Evolutionary conservation across 2,329 filamentous ascomycete species (phyloP).

Genomic region (Incumbomyces lentus): DNA sequence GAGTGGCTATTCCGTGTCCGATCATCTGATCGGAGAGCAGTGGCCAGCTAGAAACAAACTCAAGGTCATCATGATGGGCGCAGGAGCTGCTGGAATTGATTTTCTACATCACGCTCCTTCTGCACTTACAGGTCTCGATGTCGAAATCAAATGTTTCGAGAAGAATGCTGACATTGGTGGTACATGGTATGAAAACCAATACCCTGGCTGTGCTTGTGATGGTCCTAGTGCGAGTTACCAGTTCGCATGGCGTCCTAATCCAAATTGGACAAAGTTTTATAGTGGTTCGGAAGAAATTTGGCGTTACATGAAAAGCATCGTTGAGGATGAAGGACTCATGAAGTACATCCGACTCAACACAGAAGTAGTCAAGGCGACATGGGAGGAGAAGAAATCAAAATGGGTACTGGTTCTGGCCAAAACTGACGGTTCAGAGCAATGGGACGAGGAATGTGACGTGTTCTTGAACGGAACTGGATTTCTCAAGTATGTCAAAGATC

Average conservation of each 20-base stretch:
- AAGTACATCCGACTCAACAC: constrained; percentile 23
- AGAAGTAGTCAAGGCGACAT: constrained; percentile 21
- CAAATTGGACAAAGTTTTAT: constrained; percentile 21
- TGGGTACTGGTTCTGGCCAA: constrained; percentile 23
- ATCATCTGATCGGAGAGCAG: too few relatives aligned
- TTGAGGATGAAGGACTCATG: constrained; percentile 18
- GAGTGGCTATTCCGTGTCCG: too few relatives aligned
- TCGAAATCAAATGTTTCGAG: constrained; percentile 20
- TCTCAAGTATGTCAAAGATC: too few relatives aligned
- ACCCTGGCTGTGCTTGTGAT: constrained; percentile 27
- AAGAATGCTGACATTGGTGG: constrained; percentile 28
- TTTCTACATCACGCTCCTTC: constrained; percentile 24
- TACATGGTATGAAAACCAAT: constrained; percentile 28
- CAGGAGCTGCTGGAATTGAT: constrained; percentile 32
- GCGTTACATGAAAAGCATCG: constrained; percentile 22
- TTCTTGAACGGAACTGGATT: constrained; percentile 22
- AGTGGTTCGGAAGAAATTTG: constrained; percentile 22
- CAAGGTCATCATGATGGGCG: constrained; percentile 30
- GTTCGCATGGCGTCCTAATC: constrained; percentile 26
- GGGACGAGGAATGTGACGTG: constrained; percentile 20
- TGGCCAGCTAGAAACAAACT: constrained; percentile 8
- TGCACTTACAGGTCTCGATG: constrained; percentile 22
- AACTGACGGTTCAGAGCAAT: constrained; percentile 14
- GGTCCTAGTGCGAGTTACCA: constrained; percentile 25
- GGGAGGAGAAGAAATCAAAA: constrained; percentile 23